Base-by-base conservation (phyloP, 345 rosid genomes). In the Salix exigua region DNA sequence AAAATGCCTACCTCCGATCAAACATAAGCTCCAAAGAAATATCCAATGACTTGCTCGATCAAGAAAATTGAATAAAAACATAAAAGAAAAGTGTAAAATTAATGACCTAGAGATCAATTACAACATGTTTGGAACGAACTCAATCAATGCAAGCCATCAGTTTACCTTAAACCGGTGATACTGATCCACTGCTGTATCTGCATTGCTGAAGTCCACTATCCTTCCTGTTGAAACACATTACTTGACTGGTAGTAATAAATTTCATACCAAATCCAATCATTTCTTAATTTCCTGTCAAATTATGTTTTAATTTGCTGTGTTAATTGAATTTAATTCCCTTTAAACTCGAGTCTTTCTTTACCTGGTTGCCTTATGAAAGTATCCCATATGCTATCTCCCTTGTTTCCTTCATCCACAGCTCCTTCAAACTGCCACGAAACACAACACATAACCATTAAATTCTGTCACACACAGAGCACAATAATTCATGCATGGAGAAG, bases 151-250 rank as follows among this genome's bases (percentile, higher is more conserved):
- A 50, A 50, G 21, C 55, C 7, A 17, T 18, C 18, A 1, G 18
- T 77, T 80, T 81, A 93, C 97, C 89, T 89, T 84, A 71, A 85
- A 91, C 48, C 97, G 78, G 75, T 93, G 97, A 84, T 93, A 95
- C 67, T 93, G 99, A 88, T 95, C 99, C 13, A 93, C 97, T 3
- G 97, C 86, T 2, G 85, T 88, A 80, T 95, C 97, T 74, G 97
- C 99, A 93, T 90, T 91, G 92, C 99, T 95, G 81, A 93, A 91
- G 81, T 95, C 99, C 82, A 93, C 28, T 72, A 95, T 95, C 84
- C 84, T 95, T 42, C 97, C 97, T 92, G 85, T 66, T 19, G 17
- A 82, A 72, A 72, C 66, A 61, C 61, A 58, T 19, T 37, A 10
- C 44, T 9, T 40, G 44, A 40, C 44, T 9, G 44, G 13, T 40